Conservation (phyloP, 2,329 filamentous ascomycete genomes). For the Bipolaris cookei region DNA sequence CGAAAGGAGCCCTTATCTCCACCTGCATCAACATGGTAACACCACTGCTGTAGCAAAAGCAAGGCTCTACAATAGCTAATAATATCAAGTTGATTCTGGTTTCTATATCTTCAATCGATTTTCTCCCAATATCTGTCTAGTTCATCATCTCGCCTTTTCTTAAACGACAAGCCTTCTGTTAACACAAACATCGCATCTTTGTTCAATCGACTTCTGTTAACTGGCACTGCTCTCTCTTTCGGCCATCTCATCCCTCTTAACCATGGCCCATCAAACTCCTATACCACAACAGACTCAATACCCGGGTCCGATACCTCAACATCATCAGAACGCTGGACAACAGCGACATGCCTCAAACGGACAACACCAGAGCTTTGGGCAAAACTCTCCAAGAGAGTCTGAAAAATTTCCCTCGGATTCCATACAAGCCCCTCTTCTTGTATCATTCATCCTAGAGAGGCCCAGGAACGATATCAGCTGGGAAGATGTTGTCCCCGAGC, state of each 20-base stretch:
- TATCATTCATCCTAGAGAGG: constrained; percentile 37
- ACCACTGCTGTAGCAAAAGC: constrained; percentile 16
- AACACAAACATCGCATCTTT: not conserved
- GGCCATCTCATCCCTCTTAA: not conserved
- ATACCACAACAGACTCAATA: constrained; percentile 17
- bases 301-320: constrained; percentile 16
- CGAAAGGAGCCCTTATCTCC: constrained; percentile 14
- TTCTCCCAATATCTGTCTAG: constrained; percentile 24
- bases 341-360: constrained; percentile 22
- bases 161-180: not conserved
- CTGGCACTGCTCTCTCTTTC: not conserved
- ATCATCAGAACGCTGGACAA: constrained; percentile 29
- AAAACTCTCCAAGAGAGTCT: constrained; percentile 17
- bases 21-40: constrained; percentile 20
- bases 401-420: constrained; percentile 10
- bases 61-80: constrained; percentile 3
- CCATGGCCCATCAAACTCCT: constrained; percentile 23
- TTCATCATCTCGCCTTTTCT: constrained; percentile 6
- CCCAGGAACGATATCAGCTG: constrained; percentile 29
- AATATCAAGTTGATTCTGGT: constrained; percentile 9
- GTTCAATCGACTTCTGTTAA: not conserved
- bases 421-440: constrained; percentile 31
- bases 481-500: constrained; percentile 34
- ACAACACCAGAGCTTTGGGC: constrained; percentile 16
- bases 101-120: constrained; percentile 23